phyloP scores from a whole-genome alignment of 1,284 basidiomycete genomes.

The Moesziomyces antarcticus region DNA sequence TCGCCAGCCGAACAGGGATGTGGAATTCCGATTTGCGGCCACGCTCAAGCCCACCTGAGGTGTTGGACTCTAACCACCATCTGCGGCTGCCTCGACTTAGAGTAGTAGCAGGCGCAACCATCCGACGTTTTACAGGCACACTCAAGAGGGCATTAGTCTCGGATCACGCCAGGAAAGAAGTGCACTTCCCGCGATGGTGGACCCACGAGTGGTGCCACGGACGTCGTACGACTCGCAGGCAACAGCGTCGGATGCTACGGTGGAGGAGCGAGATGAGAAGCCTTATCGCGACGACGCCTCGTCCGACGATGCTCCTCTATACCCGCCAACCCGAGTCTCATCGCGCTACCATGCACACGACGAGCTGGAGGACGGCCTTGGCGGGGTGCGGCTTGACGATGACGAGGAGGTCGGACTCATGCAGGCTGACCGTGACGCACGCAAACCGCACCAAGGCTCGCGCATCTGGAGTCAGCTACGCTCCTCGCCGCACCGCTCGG shows the following conservation, averaged over 20 bases:
- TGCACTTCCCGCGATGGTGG: conserved; percentile 1
- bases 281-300: conserved; percentile 21
- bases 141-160: too few species aligned
- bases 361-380: conserved; percentile 11
- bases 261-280: conserved; percentile 32
- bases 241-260: conserved; percentile 48
- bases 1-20: neutral
- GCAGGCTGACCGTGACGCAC: conserved; percentile 36
- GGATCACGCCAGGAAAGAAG: too few species aligned
- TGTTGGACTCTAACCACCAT: neutral
- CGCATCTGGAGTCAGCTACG: conserved; percentile 2
- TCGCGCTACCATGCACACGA: conserved; percentile 9
- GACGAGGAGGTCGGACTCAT: conserved; percentile 56
- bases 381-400: conserved; percentile 32
- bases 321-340: conserved; percentile 11
- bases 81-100: too few species aligned
- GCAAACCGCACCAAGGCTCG: neutral
- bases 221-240: conserved; percentile 46
- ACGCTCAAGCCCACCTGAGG: neutral
- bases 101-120: too few species aligned
- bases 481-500: neutral
- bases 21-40: too few species aligned
- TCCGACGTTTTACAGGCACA: too few species aligned
- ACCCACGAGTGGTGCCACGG: conserved; percentile 4
- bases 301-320: neutral